Conservation (phyloP, 2,329 filamentous ascomycete genomes). For the Diaporthe helianthi region DNA sequence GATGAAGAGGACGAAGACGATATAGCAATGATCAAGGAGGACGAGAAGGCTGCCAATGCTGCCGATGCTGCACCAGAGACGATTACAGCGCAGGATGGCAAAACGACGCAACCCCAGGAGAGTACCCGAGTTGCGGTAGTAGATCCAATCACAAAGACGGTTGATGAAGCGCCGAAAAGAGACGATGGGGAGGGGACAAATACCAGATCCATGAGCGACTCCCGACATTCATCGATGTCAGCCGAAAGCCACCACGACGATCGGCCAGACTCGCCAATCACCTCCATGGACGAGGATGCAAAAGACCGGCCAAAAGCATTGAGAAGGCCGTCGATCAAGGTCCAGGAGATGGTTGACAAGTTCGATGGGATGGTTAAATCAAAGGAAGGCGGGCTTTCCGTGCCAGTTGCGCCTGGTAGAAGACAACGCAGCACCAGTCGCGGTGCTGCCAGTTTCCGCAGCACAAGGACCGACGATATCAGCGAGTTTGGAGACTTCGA, state of each 20-base stretch:
- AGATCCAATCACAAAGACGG: background rate
- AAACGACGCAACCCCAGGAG: background rate
- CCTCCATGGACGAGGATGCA: conserved; percentile 52
- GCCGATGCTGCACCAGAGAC: background rate
- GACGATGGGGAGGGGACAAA: background rate
- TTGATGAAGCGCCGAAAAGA: background rate
- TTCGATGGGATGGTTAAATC: conserved; percentile 53
- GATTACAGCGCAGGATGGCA: background rate
- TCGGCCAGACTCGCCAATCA: conserved; percentile 52
- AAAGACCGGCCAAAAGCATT: conserved; percentile 38
- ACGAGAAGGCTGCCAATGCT: background rate
- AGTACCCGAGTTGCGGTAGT: background rate
- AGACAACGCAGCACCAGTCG: conserved; percentile 31
- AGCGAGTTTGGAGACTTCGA: conserved; percentile 45
- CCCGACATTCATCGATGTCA: conserved; percentile 36
- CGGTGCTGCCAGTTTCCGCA: conserved; percentile 22
- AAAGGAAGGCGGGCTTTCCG: conserved; percentile 20
- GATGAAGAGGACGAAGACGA: conserved; percentile 29
- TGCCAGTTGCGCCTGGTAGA: conserved; percentile 6
- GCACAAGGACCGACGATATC: conserved; percentile 32
- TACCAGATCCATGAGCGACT: conserved; percentile 23
- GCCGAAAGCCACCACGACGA: conserved; percentile 44
- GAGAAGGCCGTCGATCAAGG: conserved; percentile 50
- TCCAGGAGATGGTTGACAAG: conserved; percentile 58
- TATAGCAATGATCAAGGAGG: background rate